These are phyloP conservation scores for Deuterostichococcus epilithicus DNA, from an alignment of 139 green algal species.

Conservation along the genomic window DNA sequence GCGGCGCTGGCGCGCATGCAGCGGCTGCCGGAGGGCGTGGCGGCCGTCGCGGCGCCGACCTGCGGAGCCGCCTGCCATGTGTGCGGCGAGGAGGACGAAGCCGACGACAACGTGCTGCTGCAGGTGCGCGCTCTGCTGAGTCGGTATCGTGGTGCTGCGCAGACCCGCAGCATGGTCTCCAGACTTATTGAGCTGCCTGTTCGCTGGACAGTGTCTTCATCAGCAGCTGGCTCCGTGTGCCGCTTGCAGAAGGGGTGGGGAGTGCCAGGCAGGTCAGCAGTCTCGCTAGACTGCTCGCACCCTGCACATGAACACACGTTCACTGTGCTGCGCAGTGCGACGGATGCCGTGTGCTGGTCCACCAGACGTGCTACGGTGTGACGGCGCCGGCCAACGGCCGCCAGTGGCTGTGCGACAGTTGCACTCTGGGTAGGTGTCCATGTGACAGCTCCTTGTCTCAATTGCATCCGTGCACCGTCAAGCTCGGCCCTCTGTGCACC, in stretches of 20 bases:
- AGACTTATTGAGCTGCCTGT: too few species aligned
- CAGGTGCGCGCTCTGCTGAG: slow-evolving; percentile 13
- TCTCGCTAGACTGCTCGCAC: not conserved
- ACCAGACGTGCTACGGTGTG: slow-evolving; percentile 72
- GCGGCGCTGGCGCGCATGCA: slow-evolving; percentile 26
- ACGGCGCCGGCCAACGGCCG: slow-evolving; percentile 27
- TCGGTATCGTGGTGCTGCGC: too few species aligned
- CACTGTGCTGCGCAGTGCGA: slow-evolving; percentile 63
- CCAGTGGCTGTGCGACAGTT: slow-evolving; percentile 71
- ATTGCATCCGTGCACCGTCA: too few species aligned
- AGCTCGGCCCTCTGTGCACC: too few species aligned
- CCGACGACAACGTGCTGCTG: slow-evolving; percentile 47
- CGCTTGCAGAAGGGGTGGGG: too few species aligned
- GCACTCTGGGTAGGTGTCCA: slow-evolving; percentile 30
- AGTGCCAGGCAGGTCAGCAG: too few species aligned
- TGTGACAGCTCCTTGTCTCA: too few species aligned
- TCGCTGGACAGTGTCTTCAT: too few species aligned
- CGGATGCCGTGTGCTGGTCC: slow-evolving; percentile 67
- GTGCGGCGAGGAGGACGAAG: slow-evolving; percentile 60
- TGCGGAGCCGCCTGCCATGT: slow-evolving; percentile 46
- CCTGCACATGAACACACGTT: too few species aligned
- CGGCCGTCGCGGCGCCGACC: slow-evolving; percentile 1
- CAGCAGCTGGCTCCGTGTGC: too few species aligned
- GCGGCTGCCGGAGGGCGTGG: slow-evolving; percentile 44
- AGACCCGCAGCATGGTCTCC: too few species aligned